phyloP scores from a whole-genome alignment of 1,284 basidiomycete genomes.

The Cryptococcus sp. region DNA sequence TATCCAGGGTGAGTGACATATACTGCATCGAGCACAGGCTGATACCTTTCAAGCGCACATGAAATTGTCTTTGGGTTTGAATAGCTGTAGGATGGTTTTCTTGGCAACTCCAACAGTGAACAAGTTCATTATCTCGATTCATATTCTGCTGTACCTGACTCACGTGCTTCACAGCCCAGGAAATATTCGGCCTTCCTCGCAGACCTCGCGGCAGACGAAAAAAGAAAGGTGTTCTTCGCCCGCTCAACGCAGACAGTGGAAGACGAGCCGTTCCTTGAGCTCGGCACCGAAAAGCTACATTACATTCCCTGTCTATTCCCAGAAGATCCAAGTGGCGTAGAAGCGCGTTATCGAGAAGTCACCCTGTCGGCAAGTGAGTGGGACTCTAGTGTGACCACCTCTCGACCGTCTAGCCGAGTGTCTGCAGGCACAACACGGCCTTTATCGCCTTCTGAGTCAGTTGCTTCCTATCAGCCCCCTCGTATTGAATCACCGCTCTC shows the following conservation, averaged over 20 bases:
- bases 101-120: not conserved
- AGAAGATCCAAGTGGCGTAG: constrained; percentile 8
- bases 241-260: constrained; percentile 18
- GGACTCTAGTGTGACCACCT: not conserved
- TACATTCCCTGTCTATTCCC: constrained; percentile 19
- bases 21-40: not conserved
- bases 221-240: constrained; percentile 18
- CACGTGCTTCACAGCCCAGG: not conserved
- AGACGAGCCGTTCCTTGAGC: constrained; percentile 24
- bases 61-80: not conserved
- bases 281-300: constrained; percentile 25
- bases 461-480: not conserved
- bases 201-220: constrained; percentile 1
- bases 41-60: not conserved
- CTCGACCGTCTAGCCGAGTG: not conserved
- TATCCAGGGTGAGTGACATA: constrained; percentile 20
- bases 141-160: not conserved
- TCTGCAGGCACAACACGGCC: not conserved
- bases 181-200: constrained; percentile 16
- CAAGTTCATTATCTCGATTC: too few species aligned
- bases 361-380: not conserved
- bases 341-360: not conserved
- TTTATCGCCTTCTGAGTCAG: not conserved
- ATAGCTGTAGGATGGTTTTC: not conserved
- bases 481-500: not conserved